Evolutionary conservation across 108 stramenopile species (phyloP).

Genomic region (Parietichytrium sp.): DNA sequence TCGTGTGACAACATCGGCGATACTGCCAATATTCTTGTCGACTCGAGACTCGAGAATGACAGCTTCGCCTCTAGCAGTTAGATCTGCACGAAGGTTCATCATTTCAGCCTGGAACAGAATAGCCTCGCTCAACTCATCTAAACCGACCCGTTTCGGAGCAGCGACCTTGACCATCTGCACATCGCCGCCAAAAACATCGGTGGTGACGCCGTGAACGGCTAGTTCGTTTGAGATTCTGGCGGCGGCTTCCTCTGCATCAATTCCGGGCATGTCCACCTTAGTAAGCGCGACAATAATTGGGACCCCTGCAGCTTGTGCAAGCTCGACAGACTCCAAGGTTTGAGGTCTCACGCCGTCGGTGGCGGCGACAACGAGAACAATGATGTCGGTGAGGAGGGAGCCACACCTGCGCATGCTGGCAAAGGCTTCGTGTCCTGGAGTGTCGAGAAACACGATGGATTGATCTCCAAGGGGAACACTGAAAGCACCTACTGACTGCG

Average conservation of each 20-base stretch:
- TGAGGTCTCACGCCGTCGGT: slow-evolving; percentile 92
- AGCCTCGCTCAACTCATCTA: slow-evolving; percentile 87
- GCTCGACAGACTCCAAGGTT: slow-evolving; percentile 87
- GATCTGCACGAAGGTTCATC: slow-evolving; percentile 84
- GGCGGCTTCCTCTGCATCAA: slow-evolving; percentile 72
- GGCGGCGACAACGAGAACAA: slow-evolving; percentile 89
- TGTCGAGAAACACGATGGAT: slow-evolving; percentile 89
- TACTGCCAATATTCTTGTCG: slow-evolving; percentile 84
- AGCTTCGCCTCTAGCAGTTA: slow-evolving; percentile 79
- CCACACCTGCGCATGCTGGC: slow-evolving; percentile 84
- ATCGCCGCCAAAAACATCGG: slow-evolving; percentile 86
- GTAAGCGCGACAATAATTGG: slow-evolving; percentile 88
- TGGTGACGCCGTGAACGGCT: slow-evolving; percentile 78
- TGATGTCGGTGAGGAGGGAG: slow-evolving; percentile 86
- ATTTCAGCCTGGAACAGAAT: slow-evolving; percentile 79
- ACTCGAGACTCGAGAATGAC: slow-evolving; percentile 88
- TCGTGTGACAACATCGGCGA: slow-evolving; percentile 88
- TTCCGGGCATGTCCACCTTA: slow-evolving; percentile 85
- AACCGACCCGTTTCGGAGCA: slow-evolving; percentile 78
- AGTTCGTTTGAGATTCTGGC: slow-evolving; percentile 68
- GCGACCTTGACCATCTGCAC: slow-evolving; percentile 82
- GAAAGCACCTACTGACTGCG: slow-evolving; percentile 91
- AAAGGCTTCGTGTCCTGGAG: slow-evolving; percentile 95
- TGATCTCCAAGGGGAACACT: slow-evolving; percentile 68
- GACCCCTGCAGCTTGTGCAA: slow-evolving; percentile 72